These are phyloP conservation scores for Gremmenia infestans DNA, from an alignment of 2,329 filamentous ascomycete species.

Conservation along the genomic window DNA sequence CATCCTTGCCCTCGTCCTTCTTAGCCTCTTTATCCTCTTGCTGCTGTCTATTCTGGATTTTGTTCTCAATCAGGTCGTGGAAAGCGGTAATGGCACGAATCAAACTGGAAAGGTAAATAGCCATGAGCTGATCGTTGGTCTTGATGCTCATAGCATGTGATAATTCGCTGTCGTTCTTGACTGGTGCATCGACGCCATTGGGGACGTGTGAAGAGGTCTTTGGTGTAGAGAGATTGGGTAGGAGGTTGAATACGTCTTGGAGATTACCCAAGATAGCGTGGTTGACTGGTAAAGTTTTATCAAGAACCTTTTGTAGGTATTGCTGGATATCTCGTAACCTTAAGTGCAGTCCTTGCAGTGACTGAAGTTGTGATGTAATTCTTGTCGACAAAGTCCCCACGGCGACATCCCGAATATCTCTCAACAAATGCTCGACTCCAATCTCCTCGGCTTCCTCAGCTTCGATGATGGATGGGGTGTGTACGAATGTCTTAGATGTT, in stretches of 20 bases:
- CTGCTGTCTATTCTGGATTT: conserved; percentile 97
- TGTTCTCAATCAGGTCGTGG: conserved; percentile 99
- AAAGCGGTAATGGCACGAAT: conserved; percentile 98
- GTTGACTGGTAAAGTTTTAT: conserved; percentile 89
- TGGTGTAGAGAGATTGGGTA: conserved; percentile 90
- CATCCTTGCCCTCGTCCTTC: conserved; percentile 55
- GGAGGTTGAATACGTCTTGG: conserved; percentile 98
- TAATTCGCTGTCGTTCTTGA: conserved; percentile 70
- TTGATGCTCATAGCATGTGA: conserved; percentile 98
- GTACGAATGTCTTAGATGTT: conserved; percentile 94
- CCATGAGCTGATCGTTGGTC: conserved; percentile 98
- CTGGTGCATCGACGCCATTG: conserved; percentile 40
- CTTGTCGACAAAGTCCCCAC: conserved; percentile 94
- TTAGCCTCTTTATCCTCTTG: conserved; percentile 90
- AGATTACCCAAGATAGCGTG: conserved; percentile 95
- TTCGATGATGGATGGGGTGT: conserved; percentile 97
- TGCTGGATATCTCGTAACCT: conserved; percentile 91
- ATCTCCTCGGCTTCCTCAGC: conserved; percentile 99
- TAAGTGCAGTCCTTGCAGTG: conserved; percentile 90
- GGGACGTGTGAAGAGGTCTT: conserved; percentile 53
- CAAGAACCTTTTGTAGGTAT: conserved; percentile 93
- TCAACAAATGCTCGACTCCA: conserved; percentile 92
- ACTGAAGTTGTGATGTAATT: conserved; percentile 96
- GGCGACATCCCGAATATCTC: conserved; percentile 96
- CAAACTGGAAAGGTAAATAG: conserved; percentile 93